A percentile compares a stretch with the other conserved stretches of the same genome.
These are phyloP conservation scores for Sedum album DNA, from an alignment of 164 flowering plant species.

Conservation along the genomic window DNA sequence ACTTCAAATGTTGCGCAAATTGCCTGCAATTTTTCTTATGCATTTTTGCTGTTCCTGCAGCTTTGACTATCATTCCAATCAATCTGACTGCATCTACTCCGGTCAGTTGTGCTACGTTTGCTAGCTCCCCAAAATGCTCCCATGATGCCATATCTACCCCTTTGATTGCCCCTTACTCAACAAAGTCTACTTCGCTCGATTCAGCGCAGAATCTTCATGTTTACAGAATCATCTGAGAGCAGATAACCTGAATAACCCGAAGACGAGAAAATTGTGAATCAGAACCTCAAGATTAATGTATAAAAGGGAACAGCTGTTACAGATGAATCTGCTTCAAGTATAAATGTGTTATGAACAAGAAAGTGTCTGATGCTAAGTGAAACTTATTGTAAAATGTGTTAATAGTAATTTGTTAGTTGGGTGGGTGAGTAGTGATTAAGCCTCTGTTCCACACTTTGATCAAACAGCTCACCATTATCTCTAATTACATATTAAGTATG, in stretches of 20 bases:
- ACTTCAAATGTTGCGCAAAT: conserved; percentile 80
- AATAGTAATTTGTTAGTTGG: background rate
- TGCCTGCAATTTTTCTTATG: conserved; percentile 95
- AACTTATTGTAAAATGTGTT: too few species aligned
- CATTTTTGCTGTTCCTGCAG: conserved; percentile 85
- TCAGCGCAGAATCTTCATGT: background rate
- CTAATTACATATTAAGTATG: background rate
- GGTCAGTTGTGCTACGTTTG: conserved; percentile 67
- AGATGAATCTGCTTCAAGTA: too few species aligned
- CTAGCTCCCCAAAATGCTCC: conserved; percentile 72
- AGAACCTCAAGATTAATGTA: too few species aligned
- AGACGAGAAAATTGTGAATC: too few species aligned
- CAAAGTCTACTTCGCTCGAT: background rate
- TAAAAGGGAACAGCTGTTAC: too few species aligned
- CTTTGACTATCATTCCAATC: conserved; percentile 74
- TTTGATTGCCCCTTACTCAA: conserved; percentile 8
- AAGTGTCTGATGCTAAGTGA: too few species aligned
- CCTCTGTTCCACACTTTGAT: background rate
- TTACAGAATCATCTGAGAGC: background rate
- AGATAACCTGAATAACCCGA: too few species aligned
- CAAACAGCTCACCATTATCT: background rate
- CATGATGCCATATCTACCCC: conserved; percentile 38
- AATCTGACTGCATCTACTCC: conserved; percentile 73
- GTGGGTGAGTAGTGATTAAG: background rate
- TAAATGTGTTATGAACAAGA: too few species aligned